Conservation (phyloP, 169 alveolate species). For the Perkinsus olseni region DNA sequence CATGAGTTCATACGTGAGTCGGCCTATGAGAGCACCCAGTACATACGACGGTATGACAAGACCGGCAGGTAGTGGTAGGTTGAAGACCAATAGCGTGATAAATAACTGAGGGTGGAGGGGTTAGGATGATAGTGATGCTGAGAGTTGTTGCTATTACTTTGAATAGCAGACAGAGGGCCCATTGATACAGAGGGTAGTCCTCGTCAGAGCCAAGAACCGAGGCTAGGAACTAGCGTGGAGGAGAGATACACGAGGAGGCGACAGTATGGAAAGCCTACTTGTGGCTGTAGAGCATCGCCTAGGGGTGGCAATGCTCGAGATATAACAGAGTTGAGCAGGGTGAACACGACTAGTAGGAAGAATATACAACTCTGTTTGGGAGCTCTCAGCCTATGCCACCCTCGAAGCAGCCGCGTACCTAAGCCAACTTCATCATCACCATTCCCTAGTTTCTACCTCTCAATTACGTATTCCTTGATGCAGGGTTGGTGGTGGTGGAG, state of each 20-base stretch:
- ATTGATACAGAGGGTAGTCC: not conserved
- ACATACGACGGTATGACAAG: not conserved
- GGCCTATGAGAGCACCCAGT: not conserved
- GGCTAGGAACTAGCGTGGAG: not conserved
- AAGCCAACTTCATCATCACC: not conserved
- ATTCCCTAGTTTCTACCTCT: not conserved
- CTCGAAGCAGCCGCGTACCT: not conserved
- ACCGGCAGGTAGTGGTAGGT: not conserved
- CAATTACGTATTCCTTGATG: not conserved
- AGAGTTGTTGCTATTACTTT: not conserved
- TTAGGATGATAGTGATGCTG: not conserved
- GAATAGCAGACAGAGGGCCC: not conserved
- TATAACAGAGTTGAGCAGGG: not conserved
- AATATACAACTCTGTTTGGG: not conserved
- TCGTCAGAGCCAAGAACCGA: not conserved
- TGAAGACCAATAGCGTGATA: not conserved
- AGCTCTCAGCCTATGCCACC: not conserved
- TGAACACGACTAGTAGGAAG: not conserved
- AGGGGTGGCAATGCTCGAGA: not conserved
- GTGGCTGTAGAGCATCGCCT: not conserved
- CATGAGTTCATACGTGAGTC: not conserved
- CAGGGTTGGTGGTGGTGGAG: not conserved
- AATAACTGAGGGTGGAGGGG: not conserved
- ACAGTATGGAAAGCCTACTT: not conserved
- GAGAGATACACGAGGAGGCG: not conserved